Evolutionary conservation across 140 eudicot genomes (phyloP).

Genomic region (Erigeron philadelphicus): DNA sequence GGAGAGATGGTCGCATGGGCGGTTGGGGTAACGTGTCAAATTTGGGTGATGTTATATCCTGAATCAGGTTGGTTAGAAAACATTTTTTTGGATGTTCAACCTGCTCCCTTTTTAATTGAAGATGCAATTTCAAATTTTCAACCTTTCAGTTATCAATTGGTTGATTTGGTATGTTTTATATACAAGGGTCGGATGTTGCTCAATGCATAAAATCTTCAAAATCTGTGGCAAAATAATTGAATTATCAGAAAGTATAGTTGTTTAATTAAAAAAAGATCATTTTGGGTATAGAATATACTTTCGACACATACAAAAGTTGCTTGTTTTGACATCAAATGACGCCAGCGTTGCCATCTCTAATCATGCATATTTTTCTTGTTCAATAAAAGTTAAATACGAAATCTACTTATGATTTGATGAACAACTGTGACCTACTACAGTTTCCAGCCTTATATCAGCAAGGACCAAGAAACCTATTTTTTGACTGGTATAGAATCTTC

Average conservation of each 20-base stretch:
- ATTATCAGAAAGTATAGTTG: background rate
- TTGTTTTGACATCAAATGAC: background rate
- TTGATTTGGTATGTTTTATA: background rate
- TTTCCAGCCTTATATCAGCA: constrained; percentile 98
- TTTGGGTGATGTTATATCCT: background rate
- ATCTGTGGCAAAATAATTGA: background rate
- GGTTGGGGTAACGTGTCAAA: background rate
- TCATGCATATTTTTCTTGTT: background rate
- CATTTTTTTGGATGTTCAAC: background rate
- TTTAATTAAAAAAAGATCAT: background rate
- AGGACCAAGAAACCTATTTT: constrained; percentile 91
- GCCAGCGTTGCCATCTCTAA: background rate
- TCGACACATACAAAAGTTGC: background rate
- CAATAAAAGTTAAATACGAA: background rate
- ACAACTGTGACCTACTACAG: constrained; percentile 35
- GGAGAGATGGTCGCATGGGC: background rate
- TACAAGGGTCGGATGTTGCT: background rate
- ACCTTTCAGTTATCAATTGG: background rate
- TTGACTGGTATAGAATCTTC: constrained; percentile 81
- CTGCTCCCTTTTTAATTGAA: background rate
- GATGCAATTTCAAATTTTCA: background rate
- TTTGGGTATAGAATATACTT: background rate
- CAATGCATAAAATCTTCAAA: background rate
- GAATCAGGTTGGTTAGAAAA: background rate
- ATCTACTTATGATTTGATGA: constrained; percentile 7